A percentile compares a stretch with the other conserved stretches of the same genome.
Evolutionary conservation across 2,329 filamentous ascomycete species (phyloP).

Genomic region (Lasiodiplodia sp.): DNA sequence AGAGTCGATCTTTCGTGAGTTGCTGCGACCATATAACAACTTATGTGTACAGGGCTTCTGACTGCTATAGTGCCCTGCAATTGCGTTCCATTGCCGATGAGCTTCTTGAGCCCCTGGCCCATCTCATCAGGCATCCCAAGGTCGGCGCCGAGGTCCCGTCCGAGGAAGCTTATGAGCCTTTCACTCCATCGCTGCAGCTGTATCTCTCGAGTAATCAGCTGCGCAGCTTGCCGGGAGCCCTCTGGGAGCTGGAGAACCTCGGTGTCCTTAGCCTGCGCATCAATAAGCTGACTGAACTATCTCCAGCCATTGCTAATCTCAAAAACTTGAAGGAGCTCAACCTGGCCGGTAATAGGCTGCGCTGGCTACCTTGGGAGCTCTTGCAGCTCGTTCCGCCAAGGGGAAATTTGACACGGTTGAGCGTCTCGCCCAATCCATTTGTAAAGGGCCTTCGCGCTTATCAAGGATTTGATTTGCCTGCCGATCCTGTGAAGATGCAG

Average conservation of each 20-base stretch:
- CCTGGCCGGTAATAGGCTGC: slow-evolving; percentile 68
- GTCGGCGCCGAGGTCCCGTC: slow-evolving; percentile 63
- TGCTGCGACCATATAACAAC: no score
- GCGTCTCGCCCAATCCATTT: slow-evolving; percentile 70
- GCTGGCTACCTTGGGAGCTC: slow-evolving; percentile 68
- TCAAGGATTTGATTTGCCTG: slow-evolving; percentile 37
- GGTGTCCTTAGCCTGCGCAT: slow-evolving; percentile 71
- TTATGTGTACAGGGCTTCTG: slow-evolving; percentile 4
- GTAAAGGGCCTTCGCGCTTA: slow-evolving; percentile 48
- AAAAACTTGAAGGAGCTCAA: slow-evolving; percentile 68
- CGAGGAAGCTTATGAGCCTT: slow-evolving; percentile 66
- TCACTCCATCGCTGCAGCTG: slow-evolving; percentile 66
- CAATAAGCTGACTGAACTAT: slow-evolving; percentile 68
- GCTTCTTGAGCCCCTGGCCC: slow-evolving; percentile 62
- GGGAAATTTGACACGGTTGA: slow-evolving; percentile 59
- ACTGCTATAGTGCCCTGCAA: slow-evolving; percentile 29
- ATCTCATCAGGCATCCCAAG: slow-evolving; percentile 50
- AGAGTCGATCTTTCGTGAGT: slow-evolving; percentile 68
- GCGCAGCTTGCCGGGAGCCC: slow-evolving; percentile 61
- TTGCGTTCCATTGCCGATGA: slow-evolving; percentile 61
- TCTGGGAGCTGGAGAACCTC: slow-evolving; percentile 69
- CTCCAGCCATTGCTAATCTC: slow-evolving; percentile 65
- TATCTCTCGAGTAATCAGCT: slow-evolving; percentile 69
- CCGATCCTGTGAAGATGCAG: slow-evolving; percentile 43
- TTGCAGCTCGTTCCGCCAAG: slow-evolving; percentile 59